These are phyloP conservation scores for Escallonia rubra DNA, from an alignment of 129 eudicot species.

Conservation along the genomic window DNA sequence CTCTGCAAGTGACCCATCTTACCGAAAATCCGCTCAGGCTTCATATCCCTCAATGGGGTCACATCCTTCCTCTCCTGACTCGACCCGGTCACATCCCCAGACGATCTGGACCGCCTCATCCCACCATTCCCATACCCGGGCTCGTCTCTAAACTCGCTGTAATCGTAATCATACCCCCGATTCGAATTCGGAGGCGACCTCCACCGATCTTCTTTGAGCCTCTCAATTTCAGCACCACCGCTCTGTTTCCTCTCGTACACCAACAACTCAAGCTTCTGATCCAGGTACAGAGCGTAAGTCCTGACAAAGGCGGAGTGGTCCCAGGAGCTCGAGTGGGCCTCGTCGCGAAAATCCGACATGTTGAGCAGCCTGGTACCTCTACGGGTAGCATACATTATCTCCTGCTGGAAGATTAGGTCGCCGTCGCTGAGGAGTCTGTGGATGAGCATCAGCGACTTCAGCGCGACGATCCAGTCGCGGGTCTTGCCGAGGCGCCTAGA, in stretches of 20 bases:
- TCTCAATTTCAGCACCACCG: slow-evolving; percentile 37
- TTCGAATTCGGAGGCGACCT: slow-evolving; percentile 50
- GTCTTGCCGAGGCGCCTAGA: slow-evolving; percentile 65
- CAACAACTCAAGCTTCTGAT: slow-evolving; percentile 64
- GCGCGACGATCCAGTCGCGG: slow-evolving; percentile 75
- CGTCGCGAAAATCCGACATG: slow-evolving; percentile 73
- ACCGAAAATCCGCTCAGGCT: slow-evolving; percentile 66
- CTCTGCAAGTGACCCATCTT: slow-evolving; percentile 83
- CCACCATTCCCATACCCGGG: slow-evolving; percentile 31
- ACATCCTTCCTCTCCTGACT: slow-evolving; percentile 36
- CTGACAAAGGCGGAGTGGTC: slow-evolving; percentile 79
- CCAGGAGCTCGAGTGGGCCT: slow-evolving; percentile 79
- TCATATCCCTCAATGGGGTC: slow-evolving; percentile 76
- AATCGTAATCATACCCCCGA: slow-evolving; percentile 45
- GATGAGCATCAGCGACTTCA: slow-evolving; percentile 48
- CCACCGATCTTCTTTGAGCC: slow-evolving; percentile 48
- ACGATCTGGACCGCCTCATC: slow-evolving; percentile 67
- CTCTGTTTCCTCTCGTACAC: slow-evolving; percentile 44
- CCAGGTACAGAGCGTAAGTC: slow-evolving; percentile 66
- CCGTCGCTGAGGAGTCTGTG: slow-evolving; percentile 68
- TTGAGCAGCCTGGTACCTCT: slow-evolving; percentile 70
- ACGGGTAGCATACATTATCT: slow-evolving; percentile 65
- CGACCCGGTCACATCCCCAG: slow-evolving; percentile 47
- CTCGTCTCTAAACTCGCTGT: slow-evolving; percentile 42
- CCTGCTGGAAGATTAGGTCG: slow-evolving; percentile 61